Evolutionary conservation across 2,329 filamentous ascomycete species (phyloP).

Genomic region (Ascocoryne sarcoides): DNA sequence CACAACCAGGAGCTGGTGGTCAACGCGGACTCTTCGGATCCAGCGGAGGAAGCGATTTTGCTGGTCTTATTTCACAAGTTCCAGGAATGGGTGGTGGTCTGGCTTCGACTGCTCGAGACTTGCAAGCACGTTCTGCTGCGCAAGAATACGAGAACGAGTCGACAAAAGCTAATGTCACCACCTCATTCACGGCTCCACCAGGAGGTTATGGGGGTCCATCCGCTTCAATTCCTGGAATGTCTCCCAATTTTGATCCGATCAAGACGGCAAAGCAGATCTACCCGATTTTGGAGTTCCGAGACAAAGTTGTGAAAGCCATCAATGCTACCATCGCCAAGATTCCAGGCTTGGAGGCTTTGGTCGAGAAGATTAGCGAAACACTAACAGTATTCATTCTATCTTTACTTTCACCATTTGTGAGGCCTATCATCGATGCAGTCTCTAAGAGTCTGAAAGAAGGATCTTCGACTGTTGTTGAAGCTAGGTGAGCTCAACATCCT

Average conservation of each 20-base stretch:
- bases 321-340: constrained; percentile 82
- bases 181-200: constrained; percentile 22
- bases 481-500: constrained; percentile 32
- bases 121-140: constrained; percentile 52
- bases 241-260: constrained; percentile 66
- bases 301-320: constrained; percentile 85
- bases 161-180: constrained; percentile 29
- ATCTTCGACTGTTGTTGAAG: constrained; percentile 60
- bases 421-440: constrained; percentile 82
- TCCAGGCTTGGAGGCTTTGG: constrained; percentile 78
- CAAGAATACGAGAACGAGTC: constrained; percentile 51
- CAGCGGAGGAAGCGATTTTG: constrained; percentile 47
- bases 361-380: constrained; percentile 90
- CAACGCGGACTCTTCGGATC: constrained; percentile 30
- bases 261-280: constrained; percentile 78
- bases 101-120: constrained; percentile 54
- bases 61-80: constrained; percentile 65
- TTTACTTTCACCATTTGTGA: constrained; percentile 81
- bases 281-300: constrained; percentile 86
- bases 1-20: constrained; percentile 30
- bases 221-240: constrained; percentile 61
- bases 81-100: constrained; percentile 61
- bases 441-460: constrained; percentile 80
- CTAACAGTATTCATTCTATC: constrained; percentile 88
- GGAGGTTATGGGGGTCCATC: constrained; percentile 34